A percentile compares a stretch with the other conserved stretches of the same genome.
Conservation (phyloP, 192 early-diverging fungal genomes). For the Geranomyces variabilis region DNA sequence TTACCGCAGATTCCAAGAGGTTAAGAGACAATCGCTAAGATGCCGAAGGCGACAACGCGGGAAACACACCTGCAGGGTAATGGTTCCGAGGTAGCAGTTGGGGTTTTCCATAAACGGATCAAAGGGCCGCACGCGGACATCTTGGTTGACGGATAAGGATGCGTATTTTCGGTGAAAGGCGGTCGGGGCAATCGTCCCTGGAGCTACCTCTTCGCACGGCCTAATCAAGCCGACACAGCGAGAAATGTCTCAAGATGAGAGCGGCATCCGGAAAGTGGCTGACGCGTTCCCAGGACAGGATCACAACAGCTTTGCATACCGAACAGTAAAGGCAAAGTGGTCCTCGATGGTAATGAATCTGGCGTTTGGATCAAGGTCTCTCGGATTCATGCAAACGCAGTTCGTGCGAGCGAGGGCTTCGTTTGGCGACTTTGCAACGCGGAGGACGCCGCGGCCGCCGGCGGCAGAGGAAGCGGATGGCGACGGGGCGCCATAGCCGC, state of each 20-base stretch:
- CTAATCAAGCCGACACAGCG: conserved; percentile 37
- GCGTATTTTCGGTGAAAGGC: conserved; percentile 68
- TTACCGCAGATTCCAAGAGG: neutral
- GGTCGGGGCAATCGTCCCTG: conserved; percentile 58
- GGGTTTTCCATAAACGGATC: conserved; percentile 57
- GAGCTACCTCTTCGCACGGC: conserved; percentile 43
- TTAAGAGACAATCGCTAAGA: conserved; percentile 56
- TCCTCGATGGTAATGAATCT: conserved; percentile 79
- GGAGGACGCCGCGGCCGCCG: conserved; percentile 11
- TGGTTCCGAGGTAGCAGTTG: conserved; percentile 49
- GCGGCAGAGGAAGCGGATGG: neutral
- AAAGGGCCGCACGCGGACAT: conserved; percentile 63
- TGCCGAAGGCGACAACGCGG: conserved; percentile 26
- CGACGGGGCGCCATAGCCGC: neutral
- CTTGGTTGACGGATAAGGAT: conserved; percentile 64
- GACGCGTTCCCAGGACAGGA: neutral
- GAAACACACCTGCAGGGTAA: conserved; percentile 55
- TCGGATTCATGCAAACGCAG: conserved; percentile 70
- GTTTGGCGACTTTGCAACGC: conserved; percentile 41
- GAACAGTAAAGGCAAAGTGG: conserved; percentile 79
- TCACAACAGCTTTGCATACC: conserved; percentile 39
- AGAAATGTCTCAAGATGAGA: neutral
- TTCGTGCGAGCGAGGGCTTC: conserved; percentile 68
- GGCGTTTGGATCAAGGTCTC: conserved; percentile 70
- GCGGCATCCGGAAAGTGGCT: neutral